These are phyloP conservation scores for Aspergillus bridgeri DNA, from an alignment of 495 filamentous ascomycete species.

Conservation along the genomic window DNA sequence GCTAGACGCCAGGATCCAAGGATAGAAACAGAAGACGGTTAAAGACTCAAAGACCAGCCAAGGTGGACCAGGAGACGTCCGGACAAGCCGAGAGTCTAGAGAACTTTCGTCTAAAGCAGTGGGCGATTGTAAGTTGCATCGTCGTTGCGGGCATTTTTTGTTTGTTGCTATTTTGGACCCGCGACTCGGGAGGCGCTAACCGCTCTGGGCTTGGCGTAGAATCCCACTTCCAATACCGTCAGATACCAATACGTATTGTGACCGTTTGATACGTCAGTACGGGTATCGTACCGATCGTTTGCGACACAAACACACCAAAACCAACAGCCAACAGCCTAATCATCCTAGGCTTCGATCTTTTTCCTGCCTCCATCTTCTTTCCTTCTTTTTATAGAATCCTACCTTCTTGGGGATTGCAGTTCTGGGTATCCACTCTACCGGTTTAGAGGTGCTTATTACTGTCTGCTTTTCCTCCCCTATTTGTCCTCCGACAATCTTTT, in stretches of 20 bases:
- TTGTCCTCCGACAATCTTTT: background rate
- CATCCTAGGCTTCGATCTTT: background rate
- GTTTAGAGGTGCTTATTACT: too few relatives aligned
- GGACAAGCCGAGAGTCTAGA: background rate
- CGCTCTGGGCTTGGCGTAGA: background rate
- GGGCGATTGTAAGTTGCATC: background rate
- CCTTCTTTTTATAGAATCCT: background rate
- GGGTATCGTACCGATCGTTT: constrained; percentile 2
- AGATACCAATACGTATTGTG: background rate
- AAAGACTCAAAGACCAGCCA: too few relatives aligned
- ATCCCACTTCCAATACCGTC: background rate
- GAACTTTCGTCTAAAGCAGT: background rate
- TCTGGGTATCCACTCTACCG: too few relatives aligned
- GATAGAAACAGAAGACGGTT: too few relatives aligned
- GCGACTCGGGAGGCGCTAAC: background rate
- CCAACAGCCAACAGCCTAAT: background rate
- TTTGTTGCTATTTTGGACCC: constrained; percentile 7
- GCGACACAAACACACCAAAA: background rate
- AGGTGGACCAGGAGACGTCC: background rate
- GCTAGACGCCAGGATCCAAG: too few relatives aligned
- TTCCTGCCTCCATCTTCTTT: background rate
- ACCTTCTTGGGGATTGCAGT: background rate
- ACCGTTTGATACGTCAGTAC: constrained; percentile 3
- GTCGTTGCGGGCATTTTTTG: background rate
- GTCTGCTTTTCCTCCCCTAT: background rate